A percentile compares a stretch with the other conserved stretches of the same genome.
These are phyloP conservation scores for Rhytidiadelphus loreus DNA, from an alignment of 225 moss, liverwort and hornwort genomes.

Conservation along the genomic window DNA sequence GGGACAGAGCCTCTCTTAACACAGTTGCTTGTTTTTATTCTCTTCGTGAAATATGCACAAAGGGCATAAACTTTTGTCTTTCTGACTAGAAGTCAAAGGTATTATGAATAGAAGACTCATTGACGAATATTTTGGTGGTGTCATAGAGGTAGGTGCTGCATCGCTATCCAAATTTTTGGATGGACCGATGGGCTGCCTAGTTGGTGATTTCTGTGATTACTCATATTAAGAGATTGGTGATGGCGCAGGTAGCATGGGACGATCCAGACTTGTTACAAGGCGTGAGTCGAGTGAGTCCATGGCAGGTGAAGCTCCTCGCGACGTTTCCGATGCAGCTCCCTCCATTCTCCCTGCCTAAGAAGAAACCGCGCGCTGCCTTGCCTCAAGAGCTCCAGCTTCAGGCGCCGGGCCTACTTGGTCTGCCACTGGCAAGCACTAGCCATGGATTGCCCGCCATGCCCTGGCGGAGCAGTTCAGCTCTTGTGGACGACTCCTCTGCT, in stretches of 20 bases:
- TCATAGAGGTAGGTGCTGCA: too few species aligned
- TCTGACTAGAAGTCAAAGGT: background rate
- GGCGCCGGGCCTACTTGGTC: conserved; percentile 34
- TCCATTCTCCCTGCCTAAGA: conserved; percentile 51
- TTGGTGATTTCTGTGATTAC: background rate
- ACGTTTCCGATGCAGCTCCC: conserved; percentile 69
- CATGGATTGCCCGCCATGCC: background rate
- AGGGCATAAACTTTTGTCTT: background rate
- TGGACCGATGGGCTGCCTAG: background rate
- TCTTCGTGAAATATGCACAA: background rate
- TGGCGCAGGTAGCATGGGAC: conserved; percentile 68
- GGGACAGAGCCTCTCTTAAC: background rate
- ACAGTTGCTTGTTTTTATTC: background rate
- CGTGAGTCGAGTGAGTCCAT: conserved; percentile 67
- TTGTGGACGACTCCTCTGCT: conserved; percentile 30
- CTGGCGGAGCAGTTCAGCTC: background rate
- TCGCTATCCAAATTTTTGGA: background rate
- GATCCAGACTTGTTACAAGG: conserved; percentile 75
- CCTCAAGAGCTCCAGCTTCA: conserved; percentile 49
- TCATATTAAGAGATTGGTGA: background rate
- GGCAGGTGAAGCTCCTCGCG: conserved; percentile 75
- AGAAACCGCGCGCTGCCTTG: conserved; percentile 52
- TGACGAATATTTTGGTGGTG: background rate
- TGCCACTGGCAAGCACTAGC: conserved; percentile 28
- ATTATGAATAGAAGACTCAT: background rate